Evolutionary conservation across 192 early-diverging fungal genomes (phyloP), one percentile per base, ranked within the genome.

Genomic region (Allomyces macrogynus): DNA sequence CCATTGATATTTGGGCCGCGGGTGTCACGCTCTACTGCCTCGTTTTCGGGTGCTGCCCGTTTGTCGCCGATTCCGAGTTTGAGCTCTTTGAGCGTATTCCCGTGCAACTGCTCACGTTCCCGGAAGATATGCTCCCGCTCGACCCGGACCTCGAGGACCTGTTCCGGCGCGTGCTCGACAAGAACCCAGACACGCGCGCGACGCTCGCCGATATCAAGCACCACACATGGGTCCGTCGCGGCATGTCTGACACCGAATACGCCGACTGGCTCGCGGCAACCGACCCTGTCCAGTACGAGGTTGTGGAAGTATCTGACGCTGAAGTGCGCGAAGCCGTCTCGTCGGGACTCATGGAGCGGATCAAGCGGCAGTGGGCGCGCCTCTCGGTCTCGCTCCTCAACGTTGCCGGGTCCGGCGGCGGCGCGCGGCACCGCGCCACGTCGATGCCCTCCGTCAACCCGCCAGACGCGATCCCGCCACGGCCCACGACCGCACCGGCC

Each of bases 1-100:
- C 89, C 0, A 98, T 98, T 62, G 95, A 98, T 72, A 84, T 98
- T 12, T 98, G 95, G 95, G 95, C 95, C 40, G 78, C 96, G 65
- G 95, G 95, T 1, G 93, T 96, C 24, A 96, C 91, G 11, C 78
- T 98, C 18, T 98, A 91, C 75, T 96, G 93, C 69, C 77, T 98
- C 54, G 76, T 94, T 8, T 96, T 86, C 74, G 95, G 95, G 10
- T 75, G 78, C 42, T 89, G 92, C 63, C 95, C 95, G 16, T 98
- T 98, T 72, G 83, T 84, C 22, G 95, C 92, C 9, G 83, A 90
- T 23, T 93, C 87, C 25, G 95, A 98, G 75, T 95, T 90, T 77
- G 95, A 98, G 74, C 75, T 96, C 63, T 96, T 95, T 73, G 86
- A 89, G 72, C 81, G 91, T 23, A 98, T 96, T 43, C 85, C 88